Conservation (phyloP, 306 rosid species). For the Rosa lucieae region DNA sequence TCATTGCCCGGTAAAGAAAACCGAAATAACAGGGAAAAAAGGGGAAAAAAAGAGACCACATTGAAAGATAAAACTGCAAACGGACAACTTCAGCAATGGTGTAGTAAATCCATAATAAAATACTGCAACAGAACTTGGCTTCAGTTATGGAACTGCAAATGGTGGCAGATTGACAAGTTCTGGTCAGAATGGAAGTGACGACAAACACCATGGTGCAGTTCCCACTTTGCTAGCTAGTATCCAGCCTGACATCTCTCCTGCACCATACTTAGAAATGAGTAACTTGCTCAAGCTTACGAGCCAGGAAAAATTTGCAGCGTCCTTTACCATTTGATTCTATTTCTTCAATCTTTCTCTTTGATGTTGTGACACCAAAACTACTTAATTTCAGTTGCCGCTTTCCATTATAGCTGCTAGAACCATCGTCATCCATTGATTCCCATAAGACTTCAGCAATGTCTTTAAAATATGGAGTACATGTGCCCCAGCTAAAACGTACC, state of each 20-base stretch:
- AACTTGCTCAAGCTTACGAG: slow-evolving; percentile 81
- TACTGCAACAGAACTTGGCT: slow-evolving; percentile 38
- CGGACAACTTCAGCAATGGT: neutral
- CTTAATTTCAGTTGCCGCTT: slow-evolving; percentile 76
- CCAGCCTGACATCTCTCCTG: slow-evolving; percentile 35
- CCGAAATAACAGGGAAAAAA: neutral
- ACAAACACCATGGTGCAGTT: slow-evolving; percentile 31
- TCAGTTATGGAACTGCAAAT: slow-evolving; percentile 23
- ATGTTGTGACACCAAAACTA: slow-evolving; percentile 62
- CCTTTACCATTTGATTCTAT: slow-evolving; percentile 88
- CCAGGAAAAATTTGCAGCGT: slow-evolving; percentile 72
- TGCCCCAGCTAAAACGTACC: slow-evolving; percentile 98
- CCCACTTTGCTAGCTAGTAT: slow-evolving; percentile 37
- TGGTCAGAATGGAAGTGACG: slow-evolving; percentile 29
- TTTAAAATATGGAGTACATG: slow-evolving; percentile 78
- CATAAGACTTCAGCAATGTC: slow-evolving; percentile 70
- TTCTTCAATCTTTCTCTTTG: slow-evolving; percentile 86
- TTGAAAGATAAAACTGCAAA: slow-evolving; percentile 20
- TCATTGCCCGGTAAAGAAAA: neutral
- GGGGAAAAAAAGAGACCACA: neutral
- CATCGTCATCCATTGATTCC: slow-evolving; percentile 75
- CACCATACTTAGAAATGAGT: slow-evolving; percentile 44
- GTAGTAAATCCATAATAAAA: neutral
- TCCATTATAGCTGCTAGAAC: slow-evolving; percentile 35
- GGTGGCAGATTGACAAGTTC: slow-evolving; percentile 28